Evolutionary conservation across 208 protist species (phyloP).

Genomic region (Vickermania ingenoplastis): DNA sequence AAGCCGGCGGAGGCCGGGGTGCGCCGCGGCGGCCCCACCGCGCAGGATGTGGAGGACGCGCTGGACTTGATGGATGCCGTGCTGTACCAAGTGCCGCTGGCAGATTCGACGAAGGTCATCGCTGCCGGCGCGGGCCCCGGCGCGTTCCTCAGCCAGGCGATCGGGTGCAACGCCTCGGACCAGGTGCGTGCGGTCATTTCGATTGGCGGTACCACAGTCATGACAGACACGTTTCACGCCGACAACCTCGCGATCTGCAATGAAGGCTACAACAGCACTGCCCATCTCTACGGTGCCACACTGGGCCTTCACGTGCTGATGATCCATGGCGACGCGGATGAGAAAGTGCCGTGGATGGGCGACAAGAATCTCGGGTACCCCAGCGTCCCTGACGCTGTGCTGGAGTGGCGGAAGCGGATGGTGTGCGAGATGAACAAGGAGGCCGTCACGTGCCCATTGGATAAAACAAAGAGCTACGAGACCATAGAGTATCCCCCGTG

Average conservation of each 20-base stretch:
- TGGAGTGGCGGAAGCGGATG: background rate
- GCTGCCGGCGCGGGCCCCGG: slow-evolving; percentile 74
- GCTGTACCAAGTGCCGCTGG: background rate
- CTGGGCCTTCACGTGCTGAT: background rate
- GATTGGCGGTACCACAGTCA: slow-evolving; percentile 35
- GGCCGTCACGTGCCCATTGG: too few relatives aligned
- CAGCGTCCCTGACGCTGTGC: background rate
- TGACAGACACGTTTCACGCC: slow-evolving; percentile 9
- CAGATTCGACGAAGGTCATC: background rate
- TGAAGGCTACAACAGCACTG: background rate
- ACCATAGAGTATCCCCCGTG: too few relatives aligned
- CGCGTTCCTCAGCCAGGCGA: slow-evolving; percentile 56
- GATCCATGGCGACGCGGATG: slow-evolving; percentile 1
- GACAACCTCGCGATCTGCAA: background rate
- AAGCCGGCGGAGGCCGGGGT: background rate
- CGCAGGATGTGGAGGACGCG: background rate
- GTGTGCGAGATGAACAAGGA: background rate
- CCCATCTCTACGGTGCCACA: background rate
- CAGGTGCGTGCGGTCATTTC: slow-evolving; percentile 35
- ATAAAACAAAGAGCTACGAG: too few relatives aligned
- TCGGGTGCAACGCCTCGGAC: slow-evolving; percentile 36
- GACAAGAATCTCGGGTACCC: background rate
- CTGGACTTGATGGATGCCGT: background rate
- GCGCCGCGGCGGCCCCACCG: background rate
- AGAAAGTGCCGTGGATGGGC: background rate